Evolutionary conservation across 345 rosid species (phyloP), one percentile per base, ranked within the genome.

Genomic region (Microcos paniculata): DNA sequence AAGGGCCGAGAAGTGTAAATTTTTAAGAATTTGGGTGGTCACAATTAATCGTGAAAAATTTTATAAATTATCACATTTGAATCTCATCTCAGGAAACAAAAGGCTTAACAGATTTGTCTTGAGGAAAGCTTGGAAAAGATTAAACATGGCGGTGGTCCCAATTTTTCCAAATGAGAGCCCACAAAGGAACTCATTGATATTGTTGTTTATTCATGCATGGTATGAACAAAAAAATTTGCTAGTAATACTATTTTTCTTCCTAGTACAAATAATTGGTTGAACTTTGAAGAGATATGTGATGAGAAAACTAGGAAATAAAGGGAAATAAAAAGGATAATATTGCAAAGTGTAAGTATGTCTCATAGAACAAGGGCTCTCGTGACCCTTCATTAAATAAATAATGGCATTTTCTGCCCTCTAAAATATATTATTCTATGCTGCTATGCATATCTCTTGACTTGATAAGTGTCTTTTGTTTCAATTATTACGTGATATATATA

Each of bases 81-180:
- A 35, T 35, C 5, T 2, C 2, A 35, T 35, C 38, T 35, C 38
- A 35, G 2, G 5, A 35, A 35, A 35, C 5, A 35, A 40, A 40
- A 8, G 9, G 9, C 9, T 7, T 9, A 42, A 42, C 6, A 42
- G 11, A 1, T 42, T 42, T 42, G 45, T 8, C 45, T 42, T 42
- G 10, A 42, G 8, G 45, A 42, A 42, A 42, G 1, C 45, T 6
- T 42, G 45, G 45, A 42, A 42, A 42, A 6, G 8, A 42, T 42
- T 9, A 42, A 42, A 42, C 45, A 33, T 51, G 49, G 6, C 74
- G 62, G 62, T 70, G 73, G 73, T 70, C 73, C 73, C 46, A 19
- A 70, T 24, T 16, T 16, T 16, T 8, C 58, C 8, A 24, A 24
- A 14, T 11, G 21, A 24, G 40, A 35, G 4, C 40, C 40, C 40